Evolutionary conservation across 495 filamentous ascomycete species (phyloP).

Genomic region (Pyrenopolyporus hunteri): DNA sequence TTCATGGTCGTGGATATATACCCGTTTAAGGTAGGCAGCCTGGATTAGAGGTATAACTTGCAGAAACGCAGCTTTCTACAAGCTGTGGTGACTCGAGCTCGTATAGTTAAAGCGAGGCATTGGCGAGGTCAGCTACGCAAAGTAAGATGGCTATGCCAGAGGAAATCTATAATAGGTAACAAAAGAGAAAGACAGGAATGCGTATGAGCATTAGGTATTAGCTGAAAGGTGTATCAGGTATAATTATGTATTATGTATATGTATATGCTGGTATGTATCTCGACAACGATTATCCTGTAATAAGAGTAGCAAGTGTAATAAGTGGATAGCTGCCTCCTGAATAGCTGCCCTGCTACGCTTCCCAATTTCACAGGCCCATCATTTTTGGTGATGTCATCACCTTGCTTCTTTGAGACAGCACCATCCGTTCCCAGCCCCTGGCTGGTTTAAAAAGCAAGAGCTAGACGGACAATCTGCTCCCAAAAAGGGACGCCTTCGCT

Average conservation of each 20-base stretch:
- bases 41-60: not conserved
- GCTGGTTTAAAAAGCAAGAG: not conserved
- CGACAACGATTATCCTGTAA: not conserved
- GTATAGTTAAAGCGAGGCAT: constrained; percentile 19
- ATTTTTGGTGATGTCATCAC: constrained; percentile 32
- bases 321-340: constrained; percentile 18
- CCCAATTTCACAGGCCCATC: constrained; percentile 25
- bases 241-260: too few relatives aligned
- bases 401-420: constrained; percentile 19
- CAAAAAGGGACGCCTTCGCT: constrained; percentile 5
- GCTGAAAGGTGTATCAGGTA: too few relatives aligned
- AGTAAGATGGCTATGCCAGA: not conserved
- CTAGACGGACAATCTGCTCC: not conserved
- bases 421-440: constrained; percentile 10
- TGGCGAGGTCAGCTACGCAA: not conserved
- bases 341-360: not conserved
- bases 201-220: not conserved
- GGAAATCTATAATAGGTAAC: constrained; percentile 2
- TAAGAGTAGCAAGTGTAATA: constrained; percentile 4
- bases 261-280: too few relatives aligned
- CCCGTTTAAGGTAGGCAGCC: not conserved
- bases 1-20: constrained; percentile 57
- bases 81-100: constrained; percentile 1
- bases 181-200: not conserved
- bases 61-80: constrained; percentile 20